A percentile compares a stretch with the other conserved stretches of the same genome.
Evolutionary conservation across 2,329 filamentous ascomycete species (phyloP).

Genomic region (Aspergillus quadrilineatus): DNA sequence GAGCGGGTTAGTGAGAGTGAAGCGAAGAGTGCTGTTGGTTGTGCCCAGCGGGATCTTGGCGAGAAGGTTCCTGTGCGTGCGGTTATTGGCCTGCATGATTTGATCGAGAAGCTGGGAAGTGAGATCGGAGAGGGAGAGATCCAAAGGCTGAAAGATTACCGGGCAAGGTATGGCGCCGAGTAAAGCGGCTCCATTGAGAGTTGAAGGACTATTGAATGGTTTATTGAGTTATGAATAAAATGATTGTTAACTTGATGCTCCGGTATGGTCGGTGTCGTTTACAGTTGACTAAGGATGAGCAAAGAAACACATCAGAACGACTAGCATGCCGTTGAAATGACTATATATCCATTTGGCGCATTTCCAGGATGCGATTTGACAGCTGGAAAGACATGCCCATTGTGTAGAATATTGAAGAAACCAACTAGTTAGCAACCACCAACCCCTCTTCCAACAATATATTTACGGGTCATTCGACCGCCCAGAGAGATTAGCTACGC

Average conservation of each 20-base stretch:
- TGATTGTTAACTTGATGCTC: not conserved
- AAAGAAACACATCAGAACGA: too few species aligned
- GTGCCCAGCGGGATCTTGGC: slow-evolving; percentile 71
- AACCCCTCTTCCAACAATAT: too few species aligned
- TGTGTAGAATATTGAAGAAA: too few species aligned
- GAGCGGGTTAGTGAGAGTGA: slow-evolving; percentile 19
- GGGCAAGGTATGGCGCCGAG: slow-evolving; percentile 40
- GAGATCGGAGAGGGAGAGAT: slow-evolving; percentile 61
- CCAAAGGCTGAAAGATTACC: slow-evolving; percentile 68
- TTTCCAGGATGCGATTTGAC: too few species aligned
- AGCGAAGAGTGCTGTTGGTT: slow-evolving; percentile 55
- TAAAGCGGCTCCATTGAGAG: slow-evolving; percentile 3
- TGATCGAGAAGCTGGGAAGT: slow-evolving; percentile 64
- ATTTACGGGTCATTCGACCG: too few species aligned
- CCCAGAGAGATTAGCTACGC: too few species aligned
- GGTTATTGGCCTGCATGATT: slow-evolving; percentile 78
- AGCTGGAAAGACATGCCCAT: too few species aligned
- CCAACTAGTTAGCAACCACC: too few species aligned
- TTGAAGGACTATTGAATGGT: not conserved
- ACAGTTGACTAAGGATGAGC: too few species aligned
- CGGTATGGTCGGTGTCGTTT: not conserved
- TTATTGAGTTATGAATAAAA: not conserved
- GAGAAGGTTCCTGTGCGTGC: slow-evolving; percentile 68
- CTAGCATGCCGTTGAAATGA: too few species aligned
- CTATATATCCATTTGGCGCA: too few species aligned